phyloP scores from a whole-genome alignment of 1,284 basidiomycete species.

The Trichosporon inkin region DNA sequence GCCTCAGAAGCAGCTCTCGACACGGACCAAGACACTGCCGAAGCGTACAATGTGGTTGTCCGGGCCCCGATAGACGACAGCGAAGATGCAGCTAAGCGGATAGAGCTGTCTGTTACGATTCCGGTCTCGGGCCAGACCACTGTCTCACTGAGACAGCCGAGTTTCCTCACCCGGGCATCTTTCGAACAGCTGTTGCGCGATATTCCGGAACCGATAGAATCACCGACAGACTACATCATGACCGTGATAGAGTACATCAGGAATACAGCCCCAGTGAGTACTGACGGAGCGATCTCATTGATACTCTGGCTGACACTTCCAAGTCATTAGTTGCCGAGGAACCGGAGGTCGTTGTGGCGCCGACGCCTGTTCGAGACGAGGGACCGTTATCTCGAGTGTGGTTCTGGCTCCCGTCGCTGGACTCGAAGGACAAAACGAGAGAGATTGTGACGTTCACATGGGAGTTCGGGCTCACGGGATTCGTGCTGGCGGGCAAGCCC shows the following conservation, averaged over 20 bases:
- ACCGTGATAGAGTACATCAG: constrained; percentile 28
- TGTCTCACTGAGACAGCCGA: constrained; percentile 28
- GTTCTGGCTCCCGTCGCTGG: constrained; percentile 51
- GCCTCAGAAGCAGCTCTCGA: constrained; percentile 18
- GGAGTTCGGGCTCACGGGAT: constrained; percentile 47
- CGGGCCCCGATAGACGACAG: constrained; percentile 15
- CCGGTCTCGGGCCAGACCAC: neutral
- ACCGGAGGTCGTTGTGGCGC: neutral
- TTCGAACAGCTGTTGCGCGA: constrained; percentile 20
- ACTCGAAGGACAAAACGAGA: constrained; percentile 47
- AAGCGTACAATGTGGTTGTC: constrained; percentile 9
- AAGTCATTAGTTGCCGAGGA: neutral
- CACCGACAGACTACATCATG: constrained; percentile 32
- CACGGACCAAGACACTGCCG: neutral
- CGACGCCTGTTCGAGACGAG: constrained; percentile 7
- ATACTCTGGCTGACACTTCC: neutral
- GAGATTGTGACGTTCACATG: constrained; percentile 50
- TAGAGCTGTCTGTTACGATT: constrained; percentile 13
- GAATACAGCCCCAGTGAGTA: neutral
- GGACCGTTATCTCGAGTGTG: constrained; percentile 40
- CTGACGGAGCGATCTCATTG: too few species aligned
- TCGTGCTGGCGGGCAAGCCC: constrained; percentile 52
- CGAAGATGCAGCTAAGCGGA: neutral
- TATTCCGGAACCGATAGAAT: neutral
- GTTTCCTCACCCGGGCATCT: constrained; percentile 22